Conservation (phyloP, 129 eudicot genomes). For the Chrysanthemum lavandulifolium region DNA sequence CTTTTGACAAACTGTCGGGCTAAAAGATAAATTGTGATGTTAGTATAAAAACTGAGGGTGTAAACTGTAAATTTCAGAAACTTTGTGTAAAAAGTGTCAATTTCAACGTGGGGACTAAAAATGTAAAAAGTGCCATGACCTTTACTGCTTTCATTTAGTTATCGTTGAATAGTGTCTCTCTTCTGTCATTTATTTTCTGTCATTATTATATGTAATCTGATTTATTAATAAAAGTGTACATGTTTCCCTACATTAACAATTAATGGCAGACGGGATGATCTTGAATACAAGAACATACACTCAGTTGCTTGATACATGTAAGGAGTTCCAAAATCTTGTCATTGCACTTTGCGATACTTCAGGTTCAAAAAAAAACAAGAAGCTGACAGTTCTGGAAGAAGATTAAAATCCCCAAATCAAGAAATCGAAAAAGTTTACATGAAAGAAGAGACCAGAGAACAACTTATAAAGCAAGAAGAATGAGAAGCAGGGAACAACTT, state of each 20-base stretch:
- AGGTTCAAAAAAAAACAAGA: conserved; percentile 13
- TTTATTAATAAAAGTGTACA: too few relatives aligned
- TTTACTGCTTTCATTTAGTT: too few relatives aligned
- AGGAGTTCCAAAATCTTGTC: conserved; percentile 53
- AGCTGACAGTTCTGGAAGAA: conserved; percentile 11
- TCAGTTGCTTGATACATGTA: conserved; percentile 42
- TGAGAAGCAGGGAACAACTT: conserved; percentile 48
- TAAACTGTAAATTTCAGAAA: too few relatives aligned
- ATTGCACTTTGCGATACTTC: conserved; percentile 38
- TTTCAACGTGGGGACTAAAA: too few relatives aligned
- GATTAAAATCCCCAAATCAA: conserved; percentile 18
- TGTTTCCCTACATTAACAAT: conserved; percentile 20
- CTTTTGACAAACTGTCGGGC: too few relatives aligned
- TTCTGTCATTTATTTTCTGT: too few relatives aligned
- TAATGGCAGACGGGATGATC: conserved; percentile 60
- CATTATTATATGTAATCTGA: too few relatives aligned
- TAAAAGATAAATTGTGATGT: too few relatives aligned
- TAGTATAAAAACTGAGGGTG: too few relatives aligned
- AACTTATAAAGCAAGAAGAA: conserved; percentile 62
- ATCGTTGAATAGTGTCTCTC: too few relatives aligned
- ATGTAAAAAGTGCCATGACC: too few relatives aligned
- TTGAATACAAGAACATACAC: conserved; percentile 41
- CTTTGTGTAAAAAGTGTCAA: too few relatives aligned
- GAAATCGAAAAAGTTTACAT: conserved; percentile 29
- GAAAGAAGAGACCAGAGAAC: conserved; percentile 42